Conservation (phyloP, 176 grass and related monocot genomes). For the Hyparrhenia diplandra region DNA sequence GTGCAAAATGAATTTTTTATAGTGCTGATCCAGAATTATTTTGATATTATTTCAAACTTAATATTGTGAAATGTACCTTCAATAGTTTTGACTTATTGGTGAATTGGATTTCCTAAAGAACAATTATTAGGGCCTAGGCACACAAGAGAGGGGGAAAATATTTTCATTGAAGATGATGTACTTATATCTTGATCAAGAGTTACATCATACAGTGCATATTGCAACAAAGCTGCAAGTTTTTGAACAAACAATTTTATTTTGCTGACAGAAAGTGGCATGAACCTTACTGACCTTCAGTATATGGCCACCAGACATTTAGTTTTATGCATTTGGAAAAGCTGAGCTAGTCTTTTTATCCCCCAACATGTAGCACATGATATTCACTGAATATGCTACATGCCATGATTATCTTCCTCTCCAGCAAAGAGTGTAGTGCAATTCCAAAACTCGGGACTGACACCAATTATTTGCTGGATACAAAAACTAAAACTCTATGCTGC, state of each 20-base stretch:
- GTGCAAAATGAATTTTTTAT: conserved; percentile 2
- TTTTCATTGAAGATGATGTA: neutral
- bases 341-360: conserved; percentile 55
- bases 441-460: conserved; percentile 67
- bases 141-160: neutral
- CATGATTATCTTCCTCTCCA: conserved; percentile 57
- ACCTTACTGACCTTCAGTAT: conserved; percentile 5
- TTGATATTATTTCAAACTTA: neutral
- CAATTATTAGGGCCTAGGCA: neutral
- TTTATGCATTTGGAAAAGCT: conserved; percentile 51
- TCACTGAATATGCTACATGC: conserved; percentile 52
- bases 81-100: neutral
- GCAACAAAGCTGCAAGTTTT: neutral
- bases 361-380: conserved; percentile 55
- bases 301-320: conserved; percentile 16
- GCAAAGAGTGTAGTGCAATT: conserved; percentile 57
- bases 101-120: neutral
- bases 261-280: neutral
- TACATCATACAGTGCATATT: neutral
- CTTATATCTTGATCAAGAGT: conserved; percentile 3
- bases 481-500: conserved; percentile 65
- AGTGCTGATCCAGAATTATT: neutral
- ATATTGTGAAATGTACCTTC: neutral
- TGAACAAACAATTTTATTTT: conserved; percentile 5
- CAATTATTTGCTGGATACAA: conserved; percentile 56